These are phyloP conservation scores for Annulohypoxylon stygium DNA, from an alignment of 495 filamentous ascomycete species.

Conservation along the genomic window DNA sequence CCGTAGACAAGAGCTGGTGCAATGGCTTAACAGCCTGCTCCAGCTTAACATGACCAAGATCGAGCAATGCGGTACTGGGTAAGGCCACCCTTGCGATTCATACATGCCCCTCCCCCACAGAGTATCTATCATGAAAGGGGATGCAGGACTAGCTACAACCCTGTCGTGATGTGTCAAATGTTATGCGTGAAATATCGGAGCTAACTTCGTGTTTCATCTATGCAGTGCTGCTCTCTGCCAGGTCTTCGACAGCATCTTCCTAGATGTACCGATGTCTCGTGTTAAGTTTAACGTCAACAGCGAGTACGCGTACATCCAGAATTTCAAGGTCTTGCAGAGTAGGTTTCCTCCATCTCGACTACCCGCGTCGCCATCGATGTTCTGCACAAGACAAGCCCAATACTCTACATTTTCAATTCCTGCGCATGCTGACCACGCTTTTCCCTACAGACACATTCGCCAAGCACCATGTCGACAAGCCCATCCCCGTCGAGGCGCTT, in stretches of 20 bases:
- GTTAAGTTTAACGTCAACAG: constrained; percentile 98
- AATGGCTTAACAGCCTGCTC: constrained; percentile 97
- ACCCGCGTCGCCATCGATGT: not conserved
- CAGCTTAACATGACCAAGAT: constrained; percentile 98
- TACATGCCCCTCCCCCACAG: constrained; percentile 54
- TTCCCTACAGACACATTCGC: constrained; percentile 77
- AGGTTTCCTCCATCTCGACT: constrained; percentile 53
- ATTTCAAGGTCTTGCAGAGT: constrained; percentile 98
- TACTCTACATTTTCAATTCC: constrained; percentile 16
- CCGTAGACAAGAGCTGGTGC: constrained; percentile 90
- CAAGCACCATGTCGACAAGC: constrained; percentile 85
- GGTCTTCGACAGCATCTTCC: constrained; percentile 96
- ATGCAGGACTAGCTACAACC: constrained; percentile 23
- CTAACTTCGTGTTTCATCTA: constrained; percentile 29
- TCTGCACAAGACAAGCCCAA: constrained; percentile 7
- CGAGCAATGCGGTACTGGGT: constrained; percentile 99
- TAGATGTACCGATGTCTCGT: constrained; percentile 94
- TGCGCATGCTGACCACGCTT: constrained; percentile 41
- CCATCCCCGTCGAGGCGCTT: constrained; percentile 86
- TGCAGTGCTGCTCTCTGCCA: constrained; percentile 93
- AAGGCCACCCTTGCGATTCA: constrained; percentile 60
- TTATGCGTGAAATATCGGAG: constrained; percentile 26
- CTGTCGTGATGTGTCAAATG: constrained; percentile 9
- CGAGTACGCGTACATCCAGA: constrained; percentile 97
- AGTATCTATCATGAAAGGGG: constrained; percentile 10